Evolutionary conservation across 1,284 basidiomycete species (phyloP), one percentile per base, ranked within the genome.

Genomic region (Naganishia cerealis): DNA sequence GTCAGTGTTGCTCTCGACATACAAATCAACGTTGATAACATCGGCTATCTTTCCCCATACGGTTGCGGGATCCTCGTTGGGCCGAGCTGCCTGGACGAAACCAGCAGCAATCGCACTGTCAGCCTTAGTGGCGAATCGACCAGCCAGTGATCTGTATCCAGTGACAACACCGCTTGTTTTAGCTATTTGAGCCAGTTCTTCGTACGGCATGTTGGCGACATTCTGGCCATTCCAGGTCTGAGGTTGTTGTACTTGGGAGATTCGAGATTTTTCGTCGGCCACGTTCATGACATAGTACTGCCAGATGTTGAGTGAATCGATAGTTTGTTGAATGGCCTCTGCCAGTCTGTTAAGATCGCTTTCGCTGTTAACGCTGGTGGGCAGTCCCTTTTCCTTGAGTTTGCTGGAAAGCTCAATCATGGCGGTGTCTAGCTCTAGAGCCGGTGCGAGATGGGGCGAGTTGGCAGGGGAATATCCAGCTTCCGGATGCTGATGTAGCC

Each of bases 401-500:
- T 86, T 84, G 13, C 80, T 81, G 0, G 92, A 93, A 73, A 96
- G 90, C 38, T 89, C 84, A 58, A 94, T 79, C 74, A 97, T 87
- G 4, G 90, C 90, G 38, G 87, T 85, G 78, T 97, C 94, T 40
- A 97, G 83, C 75, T 93, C 92, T 56, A 94, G 83, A 12, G 94
- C 94, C 18, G 92, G 89, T 1, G 87, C 85, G 18, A 97, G 84
- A 77, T 97, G 92, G 15, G 94, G 94, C 3, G 90, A 89, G 79
- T 95, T 96, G 50, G 86, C 82, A 2, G 92, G 90, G 71, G 89
- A 95, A 79, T 88, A 96, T 52, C 92, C 93, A 72, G 93, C 91
- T 85, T 97, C 94, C 3, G 94, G 94, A 79, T 97, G 94, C 6
- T 94, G 87, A 48, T 86, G 78, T n/a, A 97, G 83, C 94, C 93